These are phyloP conservation scores for Forsythia suspensa DNA, from an alignment of 257 asterid genomes.

Conservation along the genomic window DNA sequence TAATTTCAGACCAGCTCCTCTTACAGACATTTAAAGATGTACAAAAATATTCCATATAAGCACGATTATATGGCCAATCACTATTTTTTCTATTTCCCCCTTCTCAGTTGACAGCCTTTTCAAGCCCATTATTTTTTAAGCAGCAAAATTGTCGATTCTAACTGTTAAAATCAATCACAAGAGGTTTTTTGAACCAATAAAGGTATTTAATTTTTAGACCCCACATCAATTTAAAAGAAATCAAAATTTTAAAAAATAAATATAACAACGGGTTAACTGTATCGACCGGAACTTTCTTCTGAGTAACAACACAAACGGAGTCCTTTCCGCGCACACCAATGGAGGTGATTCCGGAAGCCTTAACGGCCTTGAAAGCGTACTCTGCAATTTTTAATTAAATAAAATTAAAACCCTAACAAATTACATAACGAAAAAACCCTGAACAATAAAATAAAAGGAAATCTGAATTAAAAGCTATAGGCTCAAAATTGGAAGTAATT, in stretches of 20 bases:
- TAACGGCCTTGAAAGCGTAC: slow-evolving; percentile 84
- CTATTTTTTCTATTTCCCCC: background rate
- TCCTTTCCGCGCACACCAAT: slow-evolving; percentile 96
- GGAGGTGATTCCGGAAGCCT: slow-evolving; percentile 91
- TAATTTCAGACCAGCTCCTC: background rate
- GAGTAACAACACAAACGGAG: slow-evolving; percentile 97
- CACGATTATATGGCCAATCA: no score
- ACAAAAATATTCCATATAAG: no score
- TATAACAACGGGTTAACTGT: background rate
- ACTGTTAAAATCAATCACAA: background rate
- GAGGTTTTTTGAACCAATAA: background rate
- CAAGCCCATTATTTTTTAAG: background rate
- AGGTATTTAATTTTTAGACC: background rate
- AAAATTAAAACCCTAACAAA: slow-evolving; percentile 27
- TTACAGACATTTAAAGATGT: no score
- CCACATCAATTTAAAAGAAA: background rate
- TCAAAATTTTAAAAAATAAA: background rate
- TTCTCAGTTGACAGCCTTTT: no score
- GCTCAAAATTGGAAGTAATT: background rate
- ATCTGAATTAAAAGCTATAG: background rate
- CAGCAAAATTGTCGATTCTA: background rate
- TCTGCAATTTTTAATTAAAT: slow-evolving; percentile 35
- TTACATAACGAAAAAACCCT: background rate
- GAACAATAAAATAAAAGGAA: background rate
- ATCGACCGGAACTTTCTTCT: slow-evolving; percentile 97